Base-by-base conservation (phyloP, 2,329 filamentous ascomycete species). In the Aspergillus sojae region DNA sequence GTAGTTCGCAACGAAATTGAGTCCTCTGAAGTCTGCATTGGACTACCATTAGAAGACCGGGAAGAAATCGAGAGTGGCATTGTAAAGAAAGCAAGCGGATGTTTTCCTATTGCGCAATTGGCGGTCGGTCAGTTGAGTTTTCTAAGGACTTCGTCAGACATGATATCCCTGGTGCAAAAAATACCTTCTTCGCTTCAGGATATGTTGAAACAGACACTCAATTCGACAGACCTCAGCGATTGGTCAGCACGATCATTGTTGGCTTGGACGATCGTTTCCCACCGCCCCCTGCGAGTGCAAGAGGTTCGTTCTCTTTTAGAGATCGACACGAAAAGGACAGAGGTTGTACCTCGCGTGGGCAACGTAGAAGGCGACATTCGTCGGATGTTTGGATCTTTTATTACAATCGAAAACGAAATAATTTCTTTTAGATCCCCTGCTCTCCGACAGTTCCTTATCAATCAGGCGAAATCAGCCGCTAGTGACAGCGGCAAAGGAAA, bases 281-380 rank as follows among this genome's bases (percentile, higher is more conserved):
- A 59, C 23, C 57, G 57, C 1, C 57, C 57, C 19, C 21, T 59
- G 4, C 34, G 45, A 28, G 32, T 59, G 10, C 28, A 59, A 14
- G 57, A 59, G n/a, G 7, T 52, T 34, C 57, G 32, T 11, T 46
- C 43, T 9, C 57, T 59, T 5, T 21, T 59, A n/a, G 57, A 59
- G 34, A 41, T 30, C 5, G 57, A 59, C 45, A 59, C 45, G 30
- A 59, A 59, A 36, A 50, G 46, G 21, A 19, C 32, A 9, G 57
- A 59, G 19, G 28, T 48, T 41, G 57, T 59, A 36, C 32, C 45
- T 59, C 43, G 57, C 19, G 45, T 59, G 4, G 57, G 57, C 5
- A 36, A 36, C 3, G 21, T 34, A 11, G 28, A 50, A 30, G 45
- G 50, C 19, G 57, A 59, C 16, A 59, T 59, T 6, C 19, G 32